Base-by-base conservation (phyloP, 1,284 basidiomycete species). In the Stereum hirsutum region DNA sequence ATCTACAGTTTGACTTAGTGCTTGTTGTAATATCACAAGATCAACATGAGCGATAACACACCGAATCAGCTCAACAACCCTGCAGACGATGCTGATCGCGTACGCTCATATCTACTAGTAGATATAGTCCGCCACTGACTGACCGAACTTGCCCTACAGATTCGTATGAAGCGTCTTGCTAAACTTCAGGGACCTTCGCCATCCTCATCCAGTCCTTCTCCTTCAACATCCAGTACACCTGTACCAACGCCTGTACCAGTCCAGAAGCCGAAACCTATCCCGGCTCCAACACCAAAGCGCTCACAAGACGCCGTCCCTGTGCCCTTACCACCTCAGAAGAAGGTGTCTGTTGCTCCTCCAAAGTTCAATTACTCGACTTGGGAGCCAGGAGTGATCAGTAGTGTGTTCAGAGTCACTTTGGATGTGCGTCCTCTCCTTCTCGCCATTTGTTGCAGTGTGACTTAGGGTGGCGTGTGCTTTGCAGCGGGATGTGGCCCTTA, bases 131-230 rank as follows among this genome's bases (percentile, higher is more conserved):
- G 26, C 17, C 5, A 14, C 28, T 44, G 11, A 43, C 30, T 25
- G 30, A 34, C 20, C 6, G 5, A 28, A 23, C 24, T 15, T 14
- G 10, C 15, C 41, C 8, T 49, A 33, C 26, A 94, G 90, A 91
- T 94, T 57, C 87, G 90, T 51, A 64, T 89, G 59, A 93, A 92
- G 64, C 78, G 90, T 46, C 71, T 94, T 32, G 89, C 85, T 35
- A 86, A 84, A 57, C 69, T 92, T 21, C 82, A 86, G 55, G 52
- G n/a, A n/a, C n/a, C 54, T 34, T 63, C 59, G 36, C 50, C 64
- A 26, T 53, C 63, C 41, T 57, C 69, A 39, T 59, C 54, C 26
- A 49, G 64, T 5, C 49, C 63, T 32, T 50, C 65, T 2, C 49
- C 52, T n/a, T 58, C 62, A 46, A 47, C 60, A 42, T 34, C 62